Base-by-base conservation (phyloP, 2,329 filamentous ascomycete genomes). In the Pseudogymnoascus sp. region DNA sequence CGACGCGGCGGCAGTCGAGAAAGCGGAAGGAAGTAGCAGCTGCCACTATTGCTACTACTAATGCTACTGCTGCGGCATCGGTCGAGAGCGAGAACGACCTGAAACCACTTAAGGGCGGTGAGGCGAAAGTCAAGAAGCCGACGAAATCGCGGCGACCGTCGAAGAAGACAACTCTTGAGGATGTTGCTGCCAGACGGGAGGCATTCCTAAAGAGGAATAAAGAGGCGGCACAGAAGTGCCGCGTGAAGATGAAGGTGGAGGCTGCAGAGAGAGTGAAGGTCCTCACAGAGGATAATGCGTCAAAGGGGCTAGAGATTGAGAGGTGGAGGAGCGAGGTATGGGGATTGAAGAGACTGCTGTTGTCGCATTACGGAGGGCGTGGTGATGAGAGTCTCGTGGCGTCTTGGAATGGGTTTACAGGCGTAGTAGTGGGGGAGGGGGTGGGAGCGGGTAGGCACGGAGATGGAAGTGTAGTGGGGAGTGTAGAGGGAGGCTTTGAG, bases 161-260 rank as follows among this genome's bases (percentile, higher is more conserved):
- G 10, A 63, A 63, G 61, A 63, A 63, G 41, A 28, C 16, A 45
- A n/a, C 41, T 34, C 57, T 25, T 31, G 61, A 63, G n/a, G 8
- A 21, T 21, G 61, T 60, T 28, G 61, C 19, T 21, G 13, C 36
- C 2, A 63, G 36, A 43, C 61, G 61, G 23, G 41, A 63, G 41
- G 45, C 25, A 28, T 63, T 63, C 28, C 25, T 63, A 31, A 54
- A 63, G 61, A 48, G 61, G 7, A 63, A 63, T 51, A 39, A 43
- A 21, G 61, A 51, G 23, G 41, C 61, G 41, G 61, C 61, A 31
- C 21, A 28, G 23, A 63, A 31, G 28, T 63, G 61, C 28, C 39
- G 61, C 5, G 10, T 51, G 19, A 63, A 63, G 37, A 31, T 11
- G 41, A 62, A 54, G 21, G 21, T 45, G 19, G 39, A 36, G 13